phyloP scores from a whole-genome alignment of 495 filamentous ascomycete genomes.

The Penicillium silybi region DNA sequence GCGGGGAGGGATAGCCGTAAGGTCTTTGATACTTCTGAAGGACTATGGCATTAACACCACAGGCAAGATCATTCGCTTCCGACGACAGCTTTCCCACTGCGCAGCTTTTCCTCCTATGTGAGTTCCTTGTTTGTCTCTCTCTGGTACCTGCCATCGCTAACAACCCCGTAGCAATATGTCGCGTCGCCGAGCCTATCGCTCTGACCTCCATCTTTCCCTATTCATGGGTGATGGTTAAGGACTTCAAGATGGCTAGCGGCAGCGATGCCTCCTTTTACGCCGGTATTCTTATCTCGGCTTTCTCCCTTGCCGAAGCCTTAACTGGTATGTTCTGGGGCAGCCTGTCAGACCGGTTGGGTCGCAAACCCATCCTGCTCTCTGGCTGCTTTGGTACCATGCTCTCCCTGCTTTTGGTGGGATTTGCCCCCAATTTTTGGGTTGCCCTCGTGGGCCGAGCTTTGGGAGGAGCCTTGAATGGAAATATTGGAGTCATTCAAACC shows the following conservation, averaged over 20 bases:
- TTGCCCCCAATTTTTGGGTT: conserved; percentile 74
- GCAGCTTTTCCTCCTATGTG: conserved; percentile 77
- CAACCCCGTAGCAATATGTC: conserved; percentile 54
- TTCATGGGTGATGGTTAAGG: conserved; percentile 76
- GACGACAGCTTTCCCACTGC: conserved; percentile 61
- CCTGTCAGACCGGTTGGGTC: conserved; percentile 74
- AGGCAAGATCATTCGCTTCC: conserved; percentile 38
- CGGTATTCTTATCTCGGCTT: conserved; percentile 80
- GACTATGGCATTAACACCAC: conserved; percentile 51
- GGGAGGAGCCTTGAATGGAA: conserved; percentile 80
- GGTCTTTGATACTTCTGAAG: conserved; percentile 39
- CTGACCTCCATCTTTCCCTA: conserved; percentile 86
- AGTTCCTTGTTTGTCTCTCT: conserved; percentile 13
- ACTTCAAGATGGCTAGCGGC: conserved; percentile 63
- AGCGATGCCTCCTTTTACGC: conserved; percentile 77
- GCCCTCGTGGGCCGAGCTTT: conserved; percentile 71
- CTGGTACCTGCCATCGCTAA: not conserved
- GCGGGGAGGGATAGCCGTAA: conserved; percentile 43
- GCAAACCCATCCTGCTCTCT: conserved; percentile 77
- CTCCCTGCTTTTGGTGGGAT: conserved; percentile 77
- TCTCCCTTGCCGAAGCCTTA: conserved; percentile 72
- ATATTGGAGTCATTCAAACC: conserved; percentile 87
- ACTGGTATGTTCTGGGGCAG: conserved; percentile 85
- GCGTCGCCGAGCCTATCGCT: conserved; percentile 84
- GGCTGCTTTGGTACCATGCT: conserved; percentile 77